Base-by-base conservation (phyloP, 2,329 filamentous ascomycete genomes). In the Curvularia lunata region DNA sequence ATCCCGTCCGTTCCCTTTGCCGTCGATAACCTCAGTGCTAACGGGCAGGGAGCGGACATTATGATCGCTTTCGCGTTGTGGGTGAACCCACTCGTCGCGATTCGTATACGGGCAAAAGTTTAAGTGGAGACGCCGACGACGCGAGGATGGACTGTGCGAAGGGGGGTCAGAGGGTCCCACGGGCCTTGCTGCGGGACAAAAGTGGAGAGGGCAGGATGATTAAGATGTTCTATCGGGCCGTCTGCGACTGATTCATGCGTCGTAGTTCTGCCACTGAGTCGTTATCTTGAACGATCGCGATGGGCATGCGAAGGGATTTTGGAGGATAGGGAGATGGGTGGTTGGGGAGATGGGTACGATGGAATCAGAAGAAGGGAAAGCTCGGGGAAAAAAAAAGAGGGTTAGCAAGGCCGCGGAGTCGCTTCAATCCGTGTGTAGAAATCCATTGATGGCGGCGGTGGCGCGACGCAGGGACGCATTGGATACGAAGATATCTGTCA, bases 11-110 rank as follows among this genome's bases (percentile, higher is more conserved):
- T 37, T 16, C 7, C 27, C 7, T 25, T 25, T 6, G 27, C 9
- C 6, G 27, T 30, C 9, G 27, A 32, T 32, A 13, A 37, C 23
- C 23, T 25, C 23, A 4, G 23, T 37, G 2, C 18, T 48, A 27
- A 25, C 21, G 32, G 21, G 23, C 47, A 48, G 47, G 47, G 47
- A 10, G 47, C 47, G 47, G 47, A 48, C 16, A 48, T 48, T 48
- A 48, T 48, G 47, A 48, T 48, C 47, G 47, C 47, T 38, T 48
- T 32, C 40, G 40, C 21, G 3, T 4, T 42, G 40, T 42, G 40
- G 40, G 18, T 21, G 16, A 21, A 8, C 4, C 40, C 21, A 25
- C 23, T 6, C 23, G 23, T 25, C 23, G 18, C 13, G 4, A 37
- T 37, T 37, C 32, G 32, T 37, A 6, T 16, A 25, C 23, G 23